A percentile compares a stretch with the other conserved stretches of the same genome.
These are phyloP conservation scores for Aspergillus nidulans DNA, from an alignment of 495 filamentous ascomycete species.

Conservation along the genomic window DNA sequence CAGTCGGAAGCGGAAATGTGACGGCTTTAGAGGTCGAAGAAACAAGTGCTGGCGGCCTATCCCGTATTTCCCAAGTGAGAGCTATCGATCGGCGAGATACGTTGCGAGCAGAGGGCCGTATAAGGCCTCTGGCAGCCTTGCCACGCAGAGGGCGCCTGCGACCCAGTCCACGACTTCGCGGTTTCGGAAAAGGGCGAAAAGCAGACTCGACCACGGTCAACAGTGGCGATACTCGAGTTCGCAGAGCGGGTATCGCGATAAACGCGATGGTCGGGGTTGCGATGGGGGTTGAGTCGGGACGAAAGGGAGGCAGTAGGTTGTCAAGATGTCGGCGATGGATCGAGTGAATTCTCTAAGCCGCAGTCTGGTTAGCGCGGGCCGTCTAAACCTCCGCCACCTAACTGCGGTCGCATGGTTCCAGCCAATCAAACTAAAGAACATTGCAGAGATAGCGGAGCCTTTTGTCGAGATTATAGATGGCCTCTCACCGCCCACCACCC, in stretches of 20 bases:
- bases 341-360: constrained; percentile 46
- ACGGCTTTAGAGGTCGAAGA: constrained; percentile 3
- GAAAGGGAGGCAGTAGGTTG: constrained; percentile 40
- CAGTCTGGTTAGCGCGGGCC: constrained; percentile 26
- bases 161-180: constrained; percentile 42
- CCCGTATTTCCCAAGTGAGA: constrained; percentile 2
- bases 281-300: constrained; percentile 37
- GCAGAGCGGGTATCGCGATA: constrained; percentile 41
- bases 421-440: background rate
- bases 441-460: background rate
- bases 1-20: background rate
- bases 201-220: constrained; percentile 20
- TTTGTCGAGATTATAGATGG: background rate
- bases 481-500: constrained; percentile 20
- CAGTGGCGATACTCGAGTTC: constrained; percentile 22
- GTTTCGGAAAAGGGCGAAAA: constrained; percentile 32
- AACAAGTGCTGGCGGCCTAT: background rate
- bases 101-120: constrained; percentile 41
- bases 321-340: constrained; percentile 41
- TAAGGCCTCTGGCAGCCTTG: constrained; percentile 52
- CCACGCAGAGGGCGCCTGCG: constrained; percentile 51
- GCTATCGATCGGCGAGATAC: constrained; percentile 32
- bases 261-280: constrained; percentile 36
- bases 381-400: constrained; percentile 20
- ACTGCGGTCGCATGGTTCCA: background rate